These are phyloP conservation scores for Annulohypoxylon nitens DNA, from an alignment of 495 filamentous ascomycete species.

Conservation along the genomic window DNA sequence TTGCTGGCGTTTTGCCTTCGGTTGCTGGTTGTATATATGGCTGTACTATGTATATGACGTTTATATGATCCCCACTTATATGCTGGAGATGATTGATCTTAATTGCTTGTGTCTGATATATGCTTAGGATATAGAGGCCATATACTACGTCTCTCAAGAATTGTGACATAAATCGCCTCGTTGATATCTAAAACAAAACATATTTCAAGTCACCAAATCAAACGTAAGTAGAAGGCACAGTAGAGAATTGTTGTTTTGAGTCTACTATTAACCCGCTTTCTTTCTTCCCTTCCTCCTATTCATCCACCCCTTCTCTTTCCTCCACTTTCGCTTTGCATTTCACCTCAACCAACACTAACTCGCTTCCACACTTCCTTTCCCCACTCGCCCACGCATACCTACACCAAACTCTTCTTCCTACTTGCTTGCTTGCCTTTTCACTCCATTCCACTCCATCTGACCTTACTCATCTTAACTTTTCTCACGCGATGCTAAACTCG, in stretches of 20 bases:
- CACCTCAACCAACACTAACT: neutral
- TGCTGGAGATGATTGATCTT: neutral
- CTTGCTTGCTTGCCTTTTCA: neutral
- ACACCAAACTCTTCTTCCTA: neutral
- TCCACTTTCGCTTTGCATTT: no score
- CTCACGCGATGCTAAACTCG: conserved; percentile 77
- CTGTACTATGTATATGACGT: conserved; percentile 10
- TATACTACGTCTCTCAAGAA: no score
- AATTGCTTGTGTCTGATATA: neutral
- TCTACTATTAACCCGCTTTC: conserved; percentile 18
- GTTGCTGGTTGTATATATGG: conserved; percentile 8
- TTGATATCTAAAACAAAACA: neutral
- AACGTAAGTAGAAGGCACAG: neutral
- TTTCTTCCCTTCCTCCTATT: neutral
- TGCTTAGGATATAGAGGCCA: neutral
- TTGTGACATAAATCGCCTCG: no score
- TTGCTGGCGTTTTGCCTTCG: neutral
- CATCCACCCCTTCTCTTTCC: no score
- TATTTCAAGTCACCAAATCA: neutral
- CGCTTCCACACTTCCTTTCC: neutral
- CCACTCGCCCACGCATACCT: neutral
- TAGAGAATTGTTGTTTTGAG: conserved; percentile 20
- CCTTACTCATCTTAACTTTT: neutral
- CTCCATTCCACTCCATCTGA: neutral
- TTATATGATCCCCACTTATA: conserved; percentile 5